Conservation (phyloP, 1,284 basidiomycete genomes). For the Erythrobasidium hasegawianum region DNA sequence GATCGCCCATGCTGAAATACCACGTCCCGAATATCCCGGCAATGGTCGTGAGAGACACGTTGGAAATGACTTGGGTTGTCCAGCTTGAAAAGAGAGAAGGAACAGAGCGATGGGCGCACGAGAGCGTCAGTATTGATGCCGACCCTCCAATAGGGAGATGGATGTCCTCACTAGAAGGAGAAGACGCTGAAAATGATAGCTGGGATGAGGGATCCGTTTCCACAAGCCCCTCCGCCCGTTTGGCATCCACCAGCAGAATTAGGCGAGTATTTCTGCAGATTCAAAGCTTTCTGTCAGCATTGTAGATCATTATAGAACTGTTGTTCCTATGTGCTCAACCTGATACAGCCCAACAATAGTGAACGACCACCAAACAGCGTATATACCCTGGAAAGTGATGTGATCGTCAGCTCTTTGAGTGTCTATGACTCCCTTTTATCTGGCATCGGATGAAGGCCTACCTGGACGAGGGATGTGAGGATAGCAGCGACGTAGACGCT, state of each 20-base stretch:
- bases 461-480: constrained; percentile 64
- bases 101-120: background rate
- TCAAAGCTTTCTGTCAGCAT: background rate
- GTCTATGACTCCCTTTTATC: no score
- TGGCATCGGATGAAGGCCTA: no score
- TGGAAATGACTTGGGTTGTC: constrained; percentile 73
- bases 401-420: no score
- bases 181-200: constrained; percentile 63
- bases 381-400: background rate
- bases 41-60: constrained; percentile 72
- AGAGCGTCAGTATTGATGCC: background rate
- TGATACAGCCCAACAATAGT: constrained; percentile 59
- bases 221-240: constrained; percentile 25
- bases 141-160: background rate
- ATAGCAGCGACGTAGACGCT: constrained; percentile 77
- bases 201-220: constrained; percentile 17
- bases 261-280: constrained; percentile 36
- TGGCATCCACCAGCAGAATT: constrained; percentile 47
- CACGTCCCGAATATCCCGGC: constrained; percentile 55
- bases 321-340: background rate
- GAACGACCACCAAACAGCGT: constrained; percentile 63
- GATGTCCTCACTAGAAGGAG: constrained; percentile 24
- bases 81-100: constrained; percentile 50
- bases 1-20: constrained; percentile 15
- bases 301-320: background rate